Evolutionary conservation across 306 rosid genomes (phyloP).

Genomic region (Glycine latifolia): DNA sequence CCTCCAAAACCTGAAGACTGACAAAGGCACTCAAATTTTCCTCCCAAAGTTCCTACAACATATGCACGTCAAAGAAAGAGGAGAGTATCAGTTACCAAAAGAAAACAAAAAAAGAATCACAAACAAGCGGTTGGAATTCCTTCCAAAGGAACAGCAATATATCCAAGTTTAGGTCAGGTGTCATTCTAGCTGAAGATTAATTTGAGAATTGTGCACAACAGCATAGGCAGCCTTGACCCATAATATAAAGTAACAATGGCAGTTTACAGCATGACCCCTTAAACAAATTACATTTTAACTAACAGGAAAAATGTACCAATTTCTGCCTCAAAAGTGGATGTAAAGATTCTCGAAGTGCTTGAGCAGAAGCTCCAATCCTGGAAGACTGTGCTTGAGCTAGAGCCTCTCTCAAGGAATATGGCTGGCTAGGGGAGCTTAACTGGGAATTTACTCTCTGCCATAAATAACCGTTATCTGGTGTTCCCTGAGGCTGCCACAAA

Average conservation of each 20-base stretch:
- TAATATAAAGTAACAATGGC: conserved; percentile 16
- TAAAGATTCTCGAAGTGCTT: conserved; percentile 95
- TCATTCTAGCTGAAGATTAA: conserved; percentile 10
- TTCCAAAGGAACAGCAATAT: conserved; percentile 9
- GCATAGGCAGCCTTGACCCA: neutral
- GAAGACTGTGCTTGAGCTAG: conserved; percentile 99
- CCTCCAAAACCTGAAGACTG: conserved; percentile 94
- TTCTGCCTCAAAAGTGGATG: conserved; percentile 98
- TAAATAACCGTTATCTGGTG: conserved; percentile 88
- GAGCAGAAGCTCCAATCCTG: conserved; percentile 98
- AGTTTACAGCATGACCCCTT: neutral
- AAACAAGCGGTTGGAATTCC: neutral
- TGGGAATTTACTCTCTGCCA: conserved; percentile 99
- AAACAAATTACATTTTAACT: neutral
- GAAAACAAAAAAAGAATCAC: neutral
- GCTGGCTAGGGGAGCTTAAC: conserved; percentile 97
- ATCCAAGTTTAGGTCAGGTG: neutral
- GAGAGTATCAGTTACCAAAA: conserved; percentile 24
- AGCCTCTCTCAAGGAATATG: conserved; percentile 98
- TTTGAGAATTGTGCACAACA: conserved; percentile 23
- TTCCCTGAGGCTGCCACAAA: conserved; percentile 91
- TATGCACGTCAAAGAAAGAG: conserved; percentile 7
- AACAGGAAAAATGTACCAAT: conserved; percentile 65
- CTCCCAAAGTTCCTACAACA: conserved; percentile 96
- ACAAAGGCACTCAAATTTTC: conserved; percentile 97